Evolutionary conservation across 2,329 filamentous ascomycete genomes (phyloP), one percentile per base, ranked within the genome.

Genomic region (Sclerotinia subarctica): DNA sequence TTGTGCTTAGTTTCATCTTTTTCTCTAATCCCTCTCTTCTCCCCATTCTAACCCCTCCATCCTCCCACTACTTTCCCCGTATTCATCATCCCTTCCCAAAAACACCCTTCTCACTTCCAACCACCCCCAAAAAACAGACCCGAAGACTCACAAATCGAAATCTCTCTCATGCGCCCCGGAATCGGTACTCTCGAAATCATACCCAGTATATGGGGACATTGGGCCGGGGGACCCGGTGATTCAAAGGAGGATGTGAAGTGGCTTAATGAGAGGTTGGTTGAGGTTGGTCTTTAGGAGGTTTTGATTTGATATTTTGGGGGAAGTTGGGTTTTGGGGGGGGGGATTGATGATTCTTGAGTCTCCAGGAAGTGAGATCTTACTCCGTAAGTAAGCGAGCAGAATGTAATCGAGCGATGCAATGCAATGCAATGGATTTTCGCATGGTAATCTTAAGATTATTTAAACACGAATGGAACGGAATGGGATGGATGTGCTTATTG

Each of bases 111-210:
- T 3, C 15, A 2, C 26, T 11, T 26, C 46, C 2, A 5, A 21
- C 13, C 17, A 63, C 13, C 35, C 21, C 35, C 35, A 11, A 38
- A 11, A 10, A 24, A 19, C 70, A 88, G 86, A 64, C 90, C 90
- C 0, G 91, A 94, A 73, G 92, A 94, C 72, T 93, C 90, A 0
- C 86, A 90, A 73, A 88, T 89, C 67, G 92, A 95, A 74, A 88
- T 94, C 32, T 76, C 76, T 59, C 85, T 83, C 69, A 90, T 90
- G 88, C 81, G 78, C 42, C 79, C 84, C 2, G 86, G 86, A 0
- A 77, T 89, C 32, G 88, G 86, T 1, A 81, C 82, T 62, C 77
- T 88, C 69, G 78, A 79, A 17, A 78, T 83, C 1, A 84, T 87
- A 71, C 85, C 84, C n/a, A 85, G 82, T 2, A 85, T 90, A 47